Base-by-base conservation (phyloP, 768 basidiomycete species). In the Calocybe indica region DNA sequence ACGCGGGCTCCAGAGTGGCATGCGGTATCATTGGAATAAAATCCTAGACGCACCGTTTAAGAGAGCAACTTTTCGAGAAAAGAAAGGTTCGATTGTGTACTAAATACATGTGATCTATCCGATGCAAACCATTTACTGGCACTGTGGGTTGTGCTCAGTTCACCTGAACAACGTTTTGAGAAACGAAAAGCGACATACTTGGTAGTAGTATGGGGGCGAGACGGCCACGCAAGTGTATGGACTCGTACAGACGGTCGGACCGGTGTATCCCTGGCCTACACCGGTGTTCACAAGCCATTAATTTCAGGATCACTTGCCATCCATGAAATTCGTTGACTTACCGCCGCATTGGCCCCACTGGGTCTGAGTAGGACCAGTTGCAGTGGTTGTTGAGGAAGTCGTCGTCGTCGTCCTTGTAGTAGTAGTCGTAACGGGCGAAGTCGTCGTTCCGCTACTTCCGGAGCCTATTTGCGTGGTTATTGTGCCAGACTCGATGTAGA, bases 1-100 rank as follows among this genome's bases (percentile, higher is more conserved):
- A 91, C 58, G 83, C 89, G 11, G 84, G 85, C 8, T 80, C 71
- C 30, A 73, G 88, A 48, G 75, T 79, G n/a, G 88, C 90, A 9
- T 92, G 90, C 58, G 89, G 88, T 55, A 79, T 91, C 43, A 86
- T 91, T 54, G 87, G 85, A 79, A 61, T 47, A 62, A 49, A 34
- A 36, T 45, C 46, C 40, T 54, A 38, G 49, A 33, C n/a, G 31
- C 37, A 48, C 14, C 11, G 13, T 37, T 38, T 14, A 22, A 22
- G 22, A 22, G 4, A 22, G 22, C 22, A 22, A 22, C 22, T 22
- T 22, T 22, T 22, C 22, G 22, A 4, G 22, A 22, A 22, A 1
- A 22, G 22, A 22, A 22, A 22, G 22, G 22, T 22, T 22, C 22
- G 22, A 22, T 22, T 22, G 22, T 22, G 22, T 13, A 6, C 47